These are phyloP conservation scores for Lophiostoma macrostomum DNA, from an alignment of 495 filamentous ascomycete species.

Conservation along the genomic window DNA sequence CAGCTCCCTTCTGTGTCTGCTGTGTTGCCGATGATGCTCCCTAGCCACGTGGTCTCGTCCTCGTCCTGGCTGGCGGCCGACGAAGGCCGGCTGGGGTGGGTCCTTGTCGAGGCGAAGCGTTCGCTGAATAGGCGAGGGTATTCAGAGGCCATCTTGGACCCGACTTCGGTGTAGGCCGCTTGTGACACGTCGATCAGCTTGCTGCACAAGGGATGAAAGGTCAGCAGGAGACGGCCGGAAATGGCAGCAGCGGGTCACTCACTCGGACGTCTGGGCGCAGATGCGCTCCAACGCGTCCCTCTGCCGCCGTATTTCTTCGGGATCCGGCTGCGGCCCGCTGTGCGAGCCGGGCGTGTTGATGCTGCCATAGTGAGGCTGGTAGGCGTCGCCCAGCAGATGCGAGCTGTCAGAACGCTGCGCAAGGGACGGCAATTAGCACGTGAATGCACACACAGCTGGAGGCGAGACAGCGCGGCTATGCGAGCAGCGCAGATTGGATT, in stretches of 20 bases:
- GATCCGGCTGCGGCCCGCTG: conserved; percentile 35
- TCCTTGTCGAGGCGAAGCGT: conserved; percentile 23
- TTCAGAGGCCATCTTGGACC: conserved; percentile 29
- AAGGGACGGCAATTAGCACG: conserved; percentile 20
- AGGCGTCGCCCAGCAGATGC: conserved; percentile 37
- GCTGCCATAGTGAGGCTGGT: conserved; percentile 39
- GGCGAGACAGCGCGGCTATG: conserved; percentile 3
- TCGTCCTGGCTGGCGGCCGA: conserved; percentile 14
- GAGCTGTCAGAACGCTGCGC: conserved; percentile 38
- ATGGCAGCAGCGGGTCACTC: conserved; percentile 12
- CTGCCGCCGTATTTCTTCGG: conserved; percentile 41
- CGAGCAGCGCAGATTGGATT: background rate
- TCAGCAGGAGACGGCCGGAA: background rate
- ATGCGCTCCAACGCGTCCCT: conserved; percentile 42
- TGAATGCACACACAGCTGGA: background rate
- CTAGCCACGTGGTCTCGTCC: conserved; percentile 32
- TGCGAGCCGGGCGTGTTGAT: conserved; percentile 23
- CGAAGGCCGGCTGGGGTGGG: conserved; percentile 17
- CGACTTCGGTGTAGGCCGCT: conserved; percentile 25
- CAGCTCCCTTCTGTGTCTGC: conserved; percentile 23
- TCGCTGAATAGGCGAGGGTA: conserved; percentile 35
- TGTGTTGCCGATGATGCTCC: conserved; percentile 18
- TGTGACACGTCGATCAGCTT: conserved; percentile 36
- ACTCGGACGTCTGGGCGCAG: conserved; percentile 42
- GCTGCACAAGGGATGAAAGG: conserved; percentile 26